phyloP scores from a whole-genome alignment of 2,329 filamentous ascomycete genomes.

The Acarospora socialis region DNA sequence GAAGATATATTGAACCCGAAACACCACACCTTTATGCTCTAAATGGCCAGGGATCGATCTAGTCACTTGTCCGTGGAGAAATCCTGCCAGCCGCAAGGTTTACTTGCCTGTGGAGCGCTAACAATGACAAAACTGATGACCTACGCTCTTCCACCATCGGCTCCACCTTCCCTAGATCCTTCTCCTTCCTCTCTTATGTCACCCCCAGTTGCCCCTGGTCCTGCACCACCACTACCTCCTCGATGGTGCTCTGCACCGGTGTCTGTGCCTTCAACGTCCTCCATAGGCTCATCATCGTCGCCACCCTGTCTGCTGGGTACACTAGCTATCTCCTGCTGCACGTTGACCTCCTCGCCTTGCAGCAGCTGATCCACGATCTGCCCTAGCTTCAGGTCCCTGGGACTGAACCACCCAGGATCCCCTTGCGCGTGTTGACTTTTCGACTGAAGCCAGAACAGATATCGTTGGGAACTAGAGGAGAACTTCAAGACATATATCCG shows the following conservation, averaged over 20 bases:
- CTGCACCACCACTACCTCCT: constrained; percentile 63
- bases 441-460: constrained; percentile 95
- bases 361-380: constrained; percentile 73
- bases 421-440: constrained; percentile 60
- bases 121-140: constrained; percentile 41
- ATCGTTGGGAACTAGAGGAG: constrained; percentile 73
- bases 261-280: constrained; percentile 53
- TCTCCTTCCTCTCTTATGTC: constrained; percentile 85
- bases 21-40: too few species aligned
- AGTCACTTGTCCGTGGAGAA: too few species aligned
- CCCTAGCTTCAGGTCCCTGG: constrained; percentile 73
- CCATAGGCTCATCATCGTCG: constrained; percentile 56
- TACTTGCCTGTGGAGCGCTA: constrained; percentile 11
- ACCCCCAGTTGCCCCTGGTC: constrained; percentile 73
- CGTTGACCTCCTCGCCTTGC: constrained; percentile 78
- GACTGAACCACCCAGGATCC: constrained; percentile 67
- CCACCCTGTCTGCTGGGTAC: constrained; percentile 37
- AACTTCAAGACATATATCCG: constrained; percentile 92
- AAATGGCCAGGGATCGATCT: too few species aligned
- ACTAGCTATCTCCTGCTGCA: constrained; percentile 55
- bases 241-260: constrained; percentile 44
- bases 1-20: too few species aligned
- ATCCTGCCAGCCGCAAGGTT: constrained; percentile 10
- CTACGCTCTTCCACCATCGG: constrained; percentile 99
- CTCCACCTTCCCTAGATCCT: constrained; percentile 77